Percentiles rank a stretch among this genome's conserved stretches.
Evolutionary conservation across 352 stramenopile genomes (phyloP).

Genomic region (Phytophthora idaei): DNA sequence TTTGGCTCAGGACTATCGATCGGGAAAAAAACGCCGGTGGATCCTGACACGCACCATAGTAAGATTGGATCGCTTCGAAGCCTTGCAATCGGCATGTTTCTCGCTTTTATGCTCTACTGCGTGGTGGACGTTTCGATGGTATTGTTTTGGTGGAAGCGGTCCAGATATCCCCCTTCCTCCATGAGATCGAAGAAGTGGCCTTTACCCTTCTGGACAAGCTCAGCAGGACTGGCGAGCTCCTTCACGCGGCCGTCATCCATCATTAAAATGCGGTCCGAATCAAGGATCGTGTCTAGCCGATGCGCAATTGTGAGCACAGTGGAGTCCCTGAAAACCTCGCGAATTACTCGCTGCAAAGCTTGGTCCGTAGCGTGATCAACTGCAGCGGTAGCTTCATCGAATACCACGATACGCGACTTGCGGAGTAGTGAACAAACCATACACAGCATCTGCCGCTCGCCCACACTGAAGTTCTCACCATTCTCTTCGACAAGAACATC

Average conservation of each 20-base stretch:
- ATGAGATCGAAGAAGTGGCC: slow-evolving; percentile 61
- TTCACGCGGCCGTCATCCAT: slow-evolving; percentile 82
- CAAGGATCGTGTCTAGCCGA: slow-evolving; percentile 96
- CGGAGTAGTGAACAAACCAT: slow-evolving; percentile 91
- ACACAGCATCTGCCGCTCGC: slow-evolving; percentile 94
- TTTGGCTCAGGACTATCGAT: no score
- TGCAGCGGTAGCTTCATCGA: slow-evolving; percentile 77
- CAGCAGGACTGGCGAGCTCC: slow-evolving; percentile 80
- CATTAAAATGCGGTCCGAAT: slow-evolving; percentile 65
- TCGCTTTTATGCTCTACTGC: slow-evolving; percentile 4
- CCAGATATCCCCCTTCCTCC: slow-evolving; percentile 53
- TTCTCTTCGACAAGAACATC: slow-evolving; percentile 88
- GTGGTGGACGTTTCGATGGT: background rate
- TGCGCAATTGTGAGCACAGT: slow-evolving; percentile 98
- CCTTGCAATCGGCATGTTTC: no score
- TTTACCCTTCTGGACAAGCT: slow-evolving; percentile 50
- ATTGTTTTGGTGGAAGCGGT: slow-evolving; percentile 25
- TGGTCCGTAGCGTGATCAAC: slow-evolving; percentile 87
- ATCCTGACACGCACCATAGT: no score
- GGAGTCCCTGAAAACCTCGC: slow-evolving; percentile 81
- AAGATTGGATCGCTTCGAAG: no score
- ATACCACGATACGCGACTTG: slow-evolving; percentile 77
- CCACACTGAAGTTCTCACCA: slow-evolving; percentile 93
- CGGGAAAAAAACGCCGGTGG: no score
- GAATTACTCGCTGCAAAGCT: slow-evolving; percentile 74